A percentile compares a stretch with the other conserved stretches of the same genome.
These are phyloP conservation scores for Phytophthora europaea DNA, from an alignment of 352 stramenopile species.

Conservation along the genomic window DNA sequence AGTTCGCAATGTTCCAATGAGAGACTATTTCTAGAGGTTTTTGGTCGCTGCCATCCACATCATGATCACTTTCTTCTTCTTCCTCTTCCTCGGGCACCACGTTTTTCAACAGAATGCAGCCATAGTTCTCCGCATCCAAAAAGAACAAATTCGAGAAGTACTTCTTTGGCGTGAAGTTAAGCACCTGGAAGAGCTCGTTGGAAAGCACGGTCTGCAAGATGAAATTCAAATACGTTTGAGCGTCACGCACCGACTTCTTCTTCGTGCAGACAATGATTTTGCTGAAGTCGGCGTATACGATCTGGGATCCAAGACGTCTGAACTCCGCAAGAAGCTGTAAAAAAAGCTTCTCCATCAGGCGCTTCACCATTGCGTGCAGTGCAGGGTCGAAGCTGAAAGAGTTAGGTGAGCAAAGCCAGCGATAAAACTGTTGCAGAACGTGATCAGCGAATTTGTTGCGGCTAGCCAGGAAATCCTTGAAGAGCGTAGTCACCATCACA, in stretches of 20 bases:
- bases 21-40: slow-evolving; percentile 76
- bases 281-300: slow-evolving; percentile 93
- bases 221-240: slow-evolving; percentile 96
- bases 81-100: slow-evolving; percentile 38
- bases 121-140: slow-evolving; percentile 97
- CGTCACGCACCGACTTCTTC: slow-evolving; percentile 82
- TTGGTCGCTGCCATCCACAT: slow-evolving; percentile 33
- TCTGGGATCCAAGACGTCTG: slow-evolving; percentile 92
- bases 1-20: slow-evolving; percentile 92
- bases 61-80: slow-evolving; percentile 34
- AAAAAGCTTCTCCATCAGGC: slow-evolving; percentile 96
- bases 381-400: slow-evolving; percentile 95
- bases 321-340: slow-evolving; percentile 95
- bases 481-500: slow-evolving; percentile 93
- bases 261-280: slow-evolving; percentile 79
- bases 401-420: slow-evolving; percentile 94
- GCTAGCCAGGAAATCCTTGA: slow-evolving; percentile 93
- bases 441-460: slow-evolving; percentile 95
- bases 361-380: slow-evolving; percentile 95
- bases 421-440: slow-evolving; percentile 97
- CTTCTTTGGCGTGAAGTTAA: slow-evolving; percentile 77
- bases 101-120: slow-evolving; percentile 87
- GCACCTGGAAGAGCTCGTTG: slow-evolving; percentile 87
- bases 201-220: slow-evolving; percentile 93
- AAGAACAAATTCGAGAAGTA: slow-evolving; percentile 96